Evolutionary conservation across 192 early-diverging fungal genomes (phyloP), one percentile per base, ranked within the genome.

Genomic region (Dissophora ornata): DNA sequence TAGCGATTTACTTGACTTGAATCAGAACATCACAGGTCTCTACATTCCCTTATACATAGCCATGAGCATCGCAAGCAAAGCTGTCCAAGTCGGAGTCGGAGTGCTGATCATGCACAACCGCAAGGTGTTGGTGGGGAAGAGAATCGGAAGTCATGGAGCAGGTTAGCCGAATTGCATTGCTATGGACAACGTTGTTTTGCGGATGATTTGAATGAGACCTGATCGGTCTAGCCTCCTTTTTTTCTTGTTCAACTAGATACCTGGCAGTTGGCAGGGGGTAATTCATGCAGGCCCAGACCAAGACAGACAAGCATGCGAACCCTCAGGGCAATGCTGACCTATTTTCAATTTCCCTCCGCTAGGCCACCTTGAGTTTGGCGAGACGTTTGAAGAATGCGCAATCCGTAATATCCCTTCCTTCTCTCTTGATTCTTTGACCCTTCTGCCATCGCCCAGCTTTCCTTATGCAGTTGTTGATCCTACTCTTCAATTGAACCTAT

Each of bases 71-170:
- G 25, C 56, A 30, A 33, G 38, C 4, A 66, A 67, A 33, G 44
- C 54, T 38, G 73, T 77, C n/a, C 57, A 65, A 40, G 73, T 77
- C 18, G 73, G 73, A 10, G 46, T 77, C 21, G 73, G 73, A 33
- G 73, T 77, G 16, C 19, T 67, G 41, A 77, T 67, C 53, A 62
- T 77, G 55, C 64, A 61, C 25, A 21, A 62, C 0, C 41, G 44
- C 25, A 69, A 56, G 21, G 57, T 86, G 12, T 65, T 89, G n/a
- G 64, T 88, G 30, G 87, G 87, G 13, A 67, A 83, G 59, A 78
- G 87, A 36, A 84, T 81, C 32, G 87, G 85, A 21, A 82, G 79
- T 12, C 86, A 85, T 71, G 86, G 86, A 13, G 80, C 84, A n/a
- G 81, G 86, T 66, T 60, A 57, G 5, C 18, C n/a, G 44, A 38